Evolutionary conservation across 352 stramenopile genomes (phyloP), one percentile per base, ranked within the genome.

Genomic region (Pythium scleroteichum): DNA sequence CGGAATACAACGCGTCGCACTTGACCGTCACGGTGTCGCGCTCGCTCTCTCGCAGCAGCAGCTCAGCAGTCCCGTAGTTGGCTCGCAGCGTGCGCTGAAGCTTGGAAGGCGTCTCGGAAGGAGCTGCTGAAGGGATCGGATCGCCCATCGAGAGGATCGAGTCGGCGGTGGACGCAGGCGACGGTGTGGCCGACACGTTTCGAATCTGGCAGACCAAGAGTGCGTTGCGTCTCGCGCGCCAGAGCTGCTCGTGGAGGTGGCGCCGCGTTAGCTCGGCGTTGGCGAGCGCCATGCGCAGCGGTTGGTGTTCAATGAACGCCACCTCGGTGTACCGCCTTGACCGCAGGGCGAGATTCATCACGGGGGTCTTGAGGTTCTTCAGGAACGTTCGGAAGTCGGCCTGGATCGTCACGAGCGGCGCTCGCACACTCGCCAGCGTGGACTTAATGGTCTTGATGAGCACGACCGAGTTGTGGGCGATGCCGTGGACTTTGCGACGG

Each of bases 191-290:
- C 6, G 26, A 13, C 26, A 51, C 14, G 27, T 85, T 82, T n/a
- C 83, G 75, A 20, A 90, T 75, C 64, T 92, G 83, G 27, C 77
- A 87, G 24, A 89, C 64, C 6, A 92, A 61, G 16, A 87, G 39
- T 5, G 83, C 80, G 39, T 92, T 80, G 5, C 71, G 71, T 20
- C 74, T 64, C 10, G 82, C 56, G 0, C 66, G 62, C 83, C 83
- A 92, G 27, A 92, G 54, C 48, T 92, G 80, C 9, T 92, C 82
- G 50, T 90, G 80, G 49, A 92, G 59, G 50, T 92, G 82, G 22
- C 69, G 74, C 4, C 79, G 68, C 19, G 77, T 70, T 29, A 82
- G 68, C 47, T 88, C 75, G 2, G 75, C 62, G 12, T 59, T 68
- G 5, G 59, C 49, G 4, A 90, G 49, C 39, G 80, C 78, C 3